Conservation (phyloP, 225 moss, liverwort and hornwort genomes). For the Straminergon stramineum region DNA sequence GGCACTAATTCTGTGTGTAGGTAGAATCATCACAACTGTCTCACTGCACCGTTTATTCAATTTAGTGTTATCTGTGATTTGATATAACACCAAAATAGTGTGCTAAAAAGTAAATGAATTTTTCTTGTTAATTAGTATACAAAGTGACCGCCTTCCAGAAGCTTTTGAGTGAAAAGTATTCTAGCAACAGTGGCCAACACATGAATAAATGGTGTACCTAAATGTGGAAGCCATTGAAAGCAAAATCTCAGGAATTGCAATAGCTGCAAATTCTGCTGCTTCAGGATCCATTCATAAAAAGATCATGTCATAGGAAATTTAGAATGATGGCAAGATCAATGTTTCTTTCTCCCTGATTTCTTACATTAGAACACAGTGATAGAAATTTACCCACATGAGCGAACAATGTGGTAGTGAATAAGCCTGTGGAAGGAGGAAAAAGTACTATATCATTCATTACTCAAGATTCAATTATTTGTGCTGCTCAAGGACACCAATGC, state of each 20-base stretch:
- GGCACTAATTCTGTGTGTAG: not conserved
- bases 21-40: not conserved
- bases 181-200: not conserved
- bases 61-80: too few relatives aligned
- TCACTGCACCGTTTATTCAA: not conserved
- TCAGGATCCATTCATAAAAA: conserved; percentile 4
- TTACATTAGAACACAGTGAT: not conserved
- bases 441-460: not conserved
- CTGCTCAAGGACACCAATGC: not conserved
- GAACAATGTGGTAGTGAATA: not conserved
- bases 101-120: too few relatives aligned
- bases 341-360: not conserved
- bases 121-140: too few relatives aligned
- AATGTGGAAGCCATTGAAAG: conserved; percentile 19
- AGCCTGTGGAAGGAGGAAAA: not conserved
- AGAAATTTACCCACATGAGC: not conserved
- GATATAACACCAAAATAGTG: too few relatives aligned
- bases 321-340: not conserved
- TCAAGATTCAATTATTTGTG: not conserved
- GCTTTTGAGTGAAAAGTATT: too few relatives aligned
- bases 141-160: too few relatives aligned
- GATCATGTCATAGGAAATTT: not conserved
- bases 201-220: not conserved
- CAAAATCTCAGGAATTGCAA: conserved; percentile 27
- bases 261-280: conserved; percentile 37